A percentile compares a stretch with the other conserved stretches of the same genome.
These are phyloP conservation scores for Microsporum audouinii DNA, from an alignment of 2,329 filamentous ascomycete species.

Conservation along the genomic window DNA sequence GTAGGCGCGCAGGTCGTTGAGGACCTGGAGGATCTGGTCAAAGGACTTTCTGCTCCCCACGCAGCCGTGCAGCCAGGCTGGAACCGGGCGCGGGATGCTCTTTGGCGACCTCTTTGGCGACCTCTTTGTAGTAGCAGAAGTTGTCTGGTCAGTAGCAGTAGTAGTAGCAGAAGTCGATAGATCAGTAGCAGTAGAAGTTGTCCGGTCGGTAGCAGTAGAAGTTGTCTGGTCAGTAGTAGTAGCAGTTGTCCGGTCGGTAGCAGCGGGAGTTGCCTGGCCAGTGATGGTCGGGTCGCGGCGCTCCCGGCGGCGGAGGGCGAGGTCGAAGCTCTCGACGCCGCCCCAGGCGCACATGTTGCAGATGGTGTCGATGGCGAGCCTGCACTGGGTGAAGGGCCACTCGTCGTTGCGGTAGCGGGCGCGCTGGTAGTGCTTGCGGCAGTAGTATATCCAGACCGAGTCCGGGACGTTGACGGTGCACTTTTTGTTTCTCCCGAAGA, in stretches of 20 bases:
- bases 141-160: neutral
- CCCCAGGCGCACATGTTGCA: slow-evolving; percentile 53
- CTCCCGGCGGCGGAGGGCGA: slow-evolving; percentile 55
- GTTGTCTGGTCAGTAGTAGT: neutral
- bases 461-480: slow-evolving; percentile 60
- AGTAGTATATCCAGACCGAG: slow-evolving; percentile 62
- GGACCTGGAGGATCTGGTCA: slow-evolving; percentile 20
- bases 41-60: slow-evolving; percentile 22
- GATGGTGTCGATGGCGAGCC: slow-evolving; percentile 53
- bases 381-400: slow-evolving; percentile 52
- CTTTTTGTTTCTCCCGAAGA: slow-evolving; percentile 73
- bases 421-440: slow-evolving; percentile 74
- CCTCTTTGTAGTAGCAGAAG: neutral
- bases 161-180: neutral
- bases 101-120: slow-evolving; percentile 18
- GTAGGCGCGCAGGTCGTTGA: slow-evolving; percentile 18
- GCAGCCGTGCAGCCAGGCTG: slow-evolving; percentile 23
- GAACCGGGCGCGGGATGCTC: slow-evolving; percentile 24
- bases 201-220: neutral
- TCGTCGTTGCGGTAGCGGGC: slow-evolving; percentile 52
- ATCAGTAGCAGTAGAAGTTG: neutral
- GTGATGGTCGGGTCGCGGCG: neutral
- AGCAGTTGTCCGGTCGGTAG: no score
- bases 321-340: slow-evolving; percentile 48
- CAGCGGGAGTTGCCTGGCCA: neutral